Base-by-base conservation (phyloP, 495 filamentous ascomycete species). In the Acidiella bohemica region DNA sequence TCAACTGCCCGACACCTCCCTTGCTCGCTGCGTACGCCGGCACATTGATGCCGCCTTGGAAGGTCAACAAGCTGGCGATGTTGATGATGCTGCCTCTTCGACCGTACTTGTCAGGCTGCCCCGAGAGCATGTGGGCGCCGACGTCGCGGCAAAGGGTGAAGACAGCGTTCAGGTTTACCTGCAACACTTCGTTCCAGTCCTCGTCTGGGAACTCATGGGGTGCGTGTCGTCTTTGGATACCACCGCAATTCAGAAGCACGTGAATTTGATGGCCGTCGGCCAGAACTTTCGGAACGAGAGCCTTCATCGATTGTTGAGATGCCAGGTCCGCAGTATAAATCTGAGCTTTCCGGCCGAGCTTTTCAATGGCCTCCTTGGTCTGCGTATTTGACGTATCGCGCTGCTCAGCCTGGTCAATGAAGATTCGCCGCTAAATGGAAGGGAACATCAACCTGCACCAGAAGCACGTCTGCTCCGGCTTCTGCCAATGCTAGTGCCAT, bases 21-120 rank as follows among this genome's bases (percentile, higher is more conserved):
- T 94, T 94, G 50, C 75, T 77, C 0, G 88, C 85, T 9, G 87
- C 79, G 60, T 94, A 94, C 2, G 86, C 88, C 0, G 88, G 84
- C 0, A 94, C 84, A 0, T 80, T 93, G 29, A 93, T 66, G 0
- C 88, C 87, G 36, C 88, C 87, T 53, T 94, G 87, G 71, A 92
- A 95, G 27, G 79, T 79, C 0, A 93, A 71, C 9, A 94, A 68
- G 0, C 75, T 81, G 4, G 78, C 84, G 47, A 92, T 72, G 60
- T 94, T 95, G 64, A 95, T 80, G 54, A 94, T 81, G 37, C 70
- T 71, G 2, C 87, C 86, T 10, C 72, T 63, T 3, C 75, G 73
- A 10, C 75, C 75, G 0, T 64, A 65, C 11, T 67, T 55, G 9
- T 71, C 69, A 0, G 67, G 63, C 1, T 65, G 55, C 0, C 74